Base-by-base conservation (phyloP, 2,329 filamentous ascomycete species). In the Pseudogymnoascus sp. region DNA sequence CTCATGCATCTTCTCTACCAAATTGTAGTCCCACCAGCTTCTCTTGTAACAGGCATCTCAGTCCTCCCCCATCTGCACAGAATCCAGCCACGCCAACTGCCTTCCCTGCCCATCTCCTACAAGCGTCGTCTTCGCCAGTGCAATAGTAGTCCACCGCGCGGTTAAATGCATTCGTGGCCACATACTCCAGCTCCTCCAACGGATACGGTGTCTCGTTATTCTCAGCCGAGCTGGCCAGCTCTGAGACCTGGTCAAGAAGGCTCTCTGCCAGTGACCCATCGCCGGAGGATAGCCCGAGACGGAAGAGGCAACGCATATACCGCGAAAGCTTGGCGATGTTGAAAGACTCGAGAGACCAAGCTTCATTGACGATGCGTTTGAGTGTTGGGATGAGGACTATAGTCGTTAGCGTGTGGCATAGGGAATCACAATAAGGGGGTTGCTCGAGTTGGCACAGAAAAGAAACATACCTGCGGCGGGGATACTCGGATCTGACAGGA, bases 271-370 rank as follows among this genome's bases (percentile, higher is more conserved):
- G 73, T 0, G 73, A 72, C 18, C 58, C 27, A 33, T 84, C 80
- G 55, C 86, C 80, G 4, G 81, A 76, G 1, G 81, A 76, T 0
- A 92, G 74, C 0, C 87, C 81, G 0, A 85, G 78, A 64, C 89
- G 87, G 66, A 93, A 89, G 1, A 94, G 78, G 67, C 89, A 92
- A 1, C 90, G 84, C 52, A 93, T 82, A 77, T 94, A 96, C 68
- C 87, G 88, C 6, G 88, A 83, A 0, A 95, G 77, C 67, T 84
- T 86, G 0, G 72, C 70, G 4, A 78, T 77, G 64, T 87, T 80
- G 48, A 86, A 84, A 0, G 73, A 69, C 15, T 85, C 79, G 1
- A 85, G 73, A 0, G 74, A 77, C 74, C 84, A 87, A 15, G 88
- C 85, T 58, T 85, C 78, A 68, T 89, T 88, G 69, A 94, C 83